Conservation (phyloP, 2,329 filamentous ascomycete genomes). For the Pochonia chlamydosporia region DNA sequence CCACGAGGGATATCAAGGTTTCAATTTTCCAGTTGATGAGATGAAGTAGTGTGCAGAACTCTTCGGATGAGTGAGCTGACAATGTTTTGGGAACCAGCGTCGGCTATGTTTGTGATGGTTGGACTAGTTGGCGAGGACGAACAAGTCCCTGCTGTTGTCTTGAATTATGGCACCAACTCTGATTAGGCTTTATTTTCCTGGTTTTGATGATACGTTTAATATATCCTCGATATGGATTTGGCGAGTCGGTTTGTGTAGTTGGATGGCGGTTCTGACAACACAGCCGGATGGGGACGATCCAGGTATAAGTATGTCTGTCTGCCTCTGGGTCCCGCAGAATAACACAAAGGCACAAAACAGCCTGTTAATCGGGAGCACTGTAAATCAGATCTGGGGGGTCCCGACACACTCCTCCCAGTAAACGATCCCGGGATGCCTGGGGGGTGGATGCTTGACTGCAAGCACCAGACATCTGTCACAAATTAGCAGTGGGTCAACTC, state of each 20-base stretch:
- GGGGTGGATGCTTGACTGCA: constrained; percentile 4
- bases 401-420: constrained; percentile 13
- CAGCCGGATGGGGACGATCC: constrained; percentile 8
- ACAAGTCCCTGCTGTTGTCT: too few relatives aligned
- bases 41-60: too few relatives aligned
- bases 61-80: too few relatives aligned
- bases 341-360: constrained; percentile 5
- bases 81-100: too few relatives aligned
- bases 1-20: too few relatives aligned
- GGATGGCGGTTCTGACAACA: constrained; percentile 1
- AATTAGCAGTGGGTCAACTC: constrained; percentile 14
- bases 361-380: constrained; percentile 4
- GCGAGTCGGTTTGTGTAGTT: constrained; percentile 5
- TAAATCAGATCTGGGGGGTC: constrained; percentile 16
- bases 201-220: too few relatives aligned
- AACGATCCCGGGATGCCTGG: constrained; percentile 6
- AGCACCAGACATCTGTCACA: constrained; percentile 14
- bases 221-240: background rate
- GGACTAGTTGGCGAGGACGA: too few relatives aligned
- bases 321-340: constrained; percentile 3
- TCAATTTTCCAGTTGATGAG: too few relatives aligned
- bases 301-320: constrained; percentile 14
- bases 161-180: too few relatives aligned
- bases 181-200: too few relatives aligned
- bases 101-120: too few relatives aligned